Conservation (phyloP, 1,284 basidiomycete species). For the Marasmius oreades region DNA sequence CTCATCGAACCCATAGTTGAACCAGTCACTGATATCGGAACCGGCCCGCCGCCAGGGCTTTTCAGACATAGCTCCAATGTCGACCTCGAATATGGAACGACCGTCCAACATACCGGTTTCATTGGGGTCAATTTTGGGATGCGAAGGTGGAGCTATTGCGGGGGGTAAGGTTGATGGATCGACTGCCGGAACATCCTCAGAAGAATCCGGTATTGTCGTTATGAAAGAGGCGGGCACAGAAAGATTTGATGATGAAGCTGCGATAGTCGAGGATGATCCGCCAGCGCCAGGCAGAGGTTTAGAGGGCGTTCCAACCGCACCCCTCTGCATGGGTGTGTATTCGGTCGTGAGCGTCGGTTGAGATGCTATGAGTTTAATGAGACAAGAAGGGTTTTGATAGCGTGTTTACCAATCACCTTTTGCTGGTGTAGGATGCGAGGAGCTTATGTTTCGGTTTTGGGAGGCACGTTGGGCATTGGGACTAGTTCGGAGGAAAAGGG, state of each 20-base stretch:
- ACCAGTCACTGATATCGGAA: conserved; percentile 95
- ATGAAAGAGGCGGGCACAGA: conserved; percentile 14
- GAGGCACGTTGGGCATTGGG: conserved; percentile 19
- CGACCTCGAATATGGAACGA: conserved; percentile 85
- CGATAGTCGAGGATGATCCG: conserved; percentile 18
- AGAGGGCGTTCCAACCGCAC: conserved; percentile 30
- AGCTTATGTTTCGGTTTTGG: conserved; percentile 26
- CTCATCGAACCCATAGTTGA: conserved; percentile 99
- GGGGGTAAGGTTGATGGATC: conserved; percentile 64
- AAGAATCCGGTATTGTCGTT: conserved; percentile 2
- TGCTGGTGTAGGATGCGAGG: conserved; percentile 25
- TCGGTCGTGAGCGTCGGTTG: conserved; percentile 80
- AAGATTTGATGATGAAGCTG: conserved; percentile 18
- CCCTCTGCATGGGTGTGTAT: conserved; percentile 83
- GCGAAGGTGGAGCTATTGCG: conserved; percentile 67
- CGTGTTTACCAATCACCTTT: conserved; percentile 31
- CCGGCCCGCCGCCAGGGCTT: conserved; percentile 95
- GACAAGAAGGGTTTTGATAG: background rate
- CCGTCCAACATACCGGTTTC: conserved; percentile 70
- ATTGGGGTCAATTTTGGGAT: conserved; percentile 71
- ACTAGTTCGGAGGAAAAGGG: background rate
- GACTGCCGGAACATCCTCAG: conserved; percentile 21
- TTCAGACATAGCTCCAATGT: conserved; percentile 77
- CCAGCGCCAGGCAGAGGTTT: conserved; percentile 10
- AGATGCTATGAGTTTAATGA: conserved; percentile 20